These are phyloP conservation scores for Gymnopus androsaceus DNA, from an alignment of 1,284 basidiomycete species.

Conservation along the genomic window DNA sequence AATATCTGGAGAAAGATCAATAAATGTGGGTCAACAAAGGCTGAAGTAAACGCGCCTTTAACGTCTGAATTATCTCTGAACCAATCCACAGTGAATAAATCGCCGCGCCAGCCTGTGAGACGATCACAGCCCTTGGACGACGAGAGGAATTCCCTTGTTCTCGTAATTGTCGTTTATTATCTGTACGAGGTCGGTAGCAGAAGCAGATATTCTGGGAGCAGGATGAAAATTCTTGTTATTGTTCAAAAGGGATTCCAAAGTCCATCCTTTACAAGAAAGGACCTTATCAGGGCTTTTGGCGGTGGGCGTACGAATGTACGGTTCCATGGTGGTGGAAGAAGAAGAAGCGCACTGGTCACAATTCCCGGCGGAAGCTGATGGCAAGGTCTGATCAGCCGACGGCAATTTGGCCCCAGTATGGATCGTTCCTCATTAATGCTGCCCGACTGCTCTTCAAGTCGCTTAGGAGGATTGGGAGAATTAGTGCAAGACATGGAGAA, in stretches of 20 bases:
- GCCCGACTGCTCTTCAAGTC: no score
- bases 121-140: conserved; percentile 62
- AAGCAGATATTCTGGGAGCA: conserved; percentile 44
- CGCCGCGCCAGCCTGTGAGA: conserved; percentile 50
- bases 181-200: conserved; percentile 26
- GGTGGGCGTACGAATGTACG: background rate
- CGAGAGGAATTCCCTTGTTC: conserved; percentile 52
- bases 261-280: conserved; percentile 49
- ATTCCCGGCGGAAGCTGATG: background rate
- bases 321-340: background rate
- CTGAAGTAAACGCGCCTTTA: conserved; percentile 30
- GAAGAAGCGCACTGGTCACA: background rate
- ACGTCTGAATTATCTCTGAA: conserved; percentile 38
- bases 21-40: background rate
- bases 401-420: no score
- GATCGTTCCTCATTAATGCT: no score
- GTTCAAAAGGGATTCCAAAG: conserved; percentile 41
- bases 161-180: conserved; percentile 49
- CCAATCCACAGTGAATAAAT: conserved; percentile 58
- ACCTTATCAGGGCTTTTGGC: background rate
- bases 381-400: background rate
- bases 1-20: conserved; percentile 38
- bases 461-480: no score
- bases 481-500: no score
- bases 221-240: conserved; percentile 38